Conservation (phyloP, 352 stramenopile genomes). For the Pythium grandisporangium region DNA sequence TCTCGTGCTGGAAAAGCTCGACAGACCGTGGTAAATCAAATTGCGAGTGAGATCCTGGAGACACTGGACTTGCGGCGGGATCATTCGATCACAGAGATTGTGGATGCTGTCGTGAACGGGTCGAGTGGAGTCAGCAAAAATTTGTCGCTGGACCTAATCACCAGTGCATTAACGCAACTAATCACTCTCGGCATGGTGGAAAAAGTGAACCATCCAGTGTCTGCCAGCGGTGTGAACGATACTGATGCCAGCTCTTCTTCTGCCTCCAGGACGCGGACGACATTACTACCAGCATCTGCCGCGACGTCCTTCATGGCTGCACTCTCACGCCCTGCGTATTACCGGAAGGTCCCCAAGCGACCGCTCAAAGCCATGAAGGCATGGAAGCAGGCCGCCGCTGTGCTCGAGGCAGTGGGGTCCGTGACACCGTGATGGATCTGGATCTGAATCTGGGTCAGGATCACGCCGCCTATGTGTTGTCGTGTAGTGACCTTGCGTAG, state of each 20-base stretch:
- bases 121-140: neutral
- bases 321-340: constrained; percentile 24
- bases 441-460: too few species aligned
- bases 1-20: constrained; percentile 5
- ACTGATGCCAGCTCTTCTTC: too few species aligned
- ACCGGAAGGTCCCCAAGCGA: constrained; percentile 56
- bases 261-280: constrained; percentile 3
- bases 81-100: constrained; percentile 44
- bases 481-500: too few species aligned
- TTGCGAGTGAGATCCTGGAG: constrained; percentile 37
- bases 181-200: constrained; percentile 39
- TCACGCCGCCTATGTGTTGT: too few species aligned
- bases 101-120: constrained; percentile 29
- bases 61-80: constrained; percentile 49
- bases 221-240: too few species aligned
- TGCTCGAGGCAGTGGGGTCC: too few species aligned
- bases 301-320: constrained; percentile 11
- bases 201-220: constrained; percentile 12
- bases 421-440: too few species aligned
- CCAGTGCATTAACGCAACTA: constrained; percentile 43
- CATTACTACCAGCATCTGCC: constrained; percentile 3
- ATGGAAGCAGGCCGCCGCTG: constrained; percentile 54
- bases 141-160: constrained; percentile 41
- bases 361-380: constrained; percentile 67
- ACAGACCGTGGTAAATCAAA: constrained; percentile 21